These are phyloP conservation scores for Teratosphaeria epicoccoides DNA, from an alignment of 2,329 filamentous ascomycete genomes.

Conservation along the genomic window DNA sequence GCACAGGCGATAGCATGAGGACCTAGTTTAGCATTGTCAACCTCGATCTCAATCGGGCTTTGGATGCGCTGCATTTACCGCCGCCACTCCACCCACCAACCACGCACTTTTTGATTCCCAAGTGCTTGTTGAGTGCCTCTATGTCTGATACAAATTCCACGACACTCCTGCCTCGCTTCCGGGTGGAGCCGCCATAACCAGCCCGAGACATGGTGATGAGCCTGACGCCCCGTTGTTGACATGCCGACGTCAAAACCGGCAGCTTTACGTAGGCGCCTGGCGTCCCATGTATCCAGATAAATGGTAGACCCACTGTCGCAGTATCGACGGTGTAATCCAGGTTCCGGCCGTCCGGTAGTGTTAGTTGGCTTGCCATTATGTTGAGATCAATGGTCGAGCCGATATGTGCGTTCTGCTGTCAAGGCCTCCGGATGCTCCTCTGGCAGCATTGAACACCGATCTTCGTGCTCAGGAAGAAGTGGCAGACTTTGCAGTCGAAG, in stretches of 20 bases:
- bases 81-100: slow-evolving; percentile 15
- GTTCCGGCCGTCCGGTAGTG: slow-evolving; percentile 6
- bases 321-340: slow-evolving; percentile 7
- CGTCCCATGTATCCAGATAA: slow-evolving; percentile 10
- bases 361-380: slow-evolving; percentile 6
- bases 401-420: no score
- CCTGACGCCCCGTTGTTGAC: slow-evolving; percentile 7
- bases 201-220: slow-evolving; percentile 9
- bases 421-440: background rate
- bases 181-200: slow-evolving; percentile 10
- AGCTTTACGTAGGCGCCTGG: slow-evolving; percentile 4
- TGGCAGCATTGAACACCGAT: no score
- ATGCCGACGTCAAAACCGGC: slow-evolving; percentile 1
- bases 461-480: background rate
- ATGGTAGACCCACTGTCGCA: slow-evolving; percentile 6
- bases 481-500: background rate
- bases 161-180: slow-evolving; percentile 6
- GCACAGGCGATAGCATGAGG: slow-evolving; percentile 11
- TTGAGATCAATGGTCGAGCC: background rate
- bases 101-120: slow-evolving; percentile 6
- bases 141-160: slow-evolving; percentile 8
- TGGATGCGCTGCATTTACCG: slow-evolving; percentile 3
- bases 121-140: slow-evolving; percentile 7
- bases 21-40: slow-evolving; percentile 1
- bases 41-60: no score